Conservation (phyloP, 257 asterid species). For the Thymus mandschuricus region DNA sequence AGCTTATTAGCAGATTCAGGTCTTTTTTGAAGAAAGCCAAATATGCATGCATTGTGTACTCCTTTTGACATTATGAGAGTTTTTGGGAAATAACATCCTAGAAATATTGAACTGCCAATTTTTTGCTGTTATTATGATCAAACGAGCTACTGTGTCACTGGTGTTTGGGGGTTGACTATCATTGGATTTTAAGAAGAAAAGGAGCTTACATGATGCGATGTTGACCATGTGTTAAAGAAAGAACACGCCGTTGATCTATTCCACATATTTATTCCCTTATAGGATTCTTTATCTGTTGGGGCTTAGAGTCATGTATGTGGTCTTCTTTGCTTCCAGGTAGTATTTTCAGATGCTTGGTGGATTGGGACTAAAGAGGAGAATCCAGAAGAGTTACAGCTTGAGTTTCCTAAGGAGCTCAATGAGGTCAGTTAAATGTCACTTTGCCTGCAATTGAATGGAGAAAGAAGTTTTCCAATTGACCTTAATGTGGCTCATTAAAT, state of each 20-base stretch:
- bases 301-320: constrained; percentile 20
- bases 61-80: too few species aligned
- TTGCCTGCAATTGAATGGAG: constrained; percentile 12
- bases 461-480: constrained; percentile 25
- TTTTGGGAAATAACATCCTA: too few species aligned
- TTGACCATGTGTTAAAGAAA: constrained; percentile 21
- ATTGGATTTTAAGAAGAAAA: background rate
- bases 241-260: constrained; percentile 3
- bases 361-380: constrained; percentile 84
- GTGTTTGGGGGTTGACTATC: constrained; percentile 6
- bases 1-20: too few species aligned
- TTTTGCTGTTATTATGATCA: background rate
- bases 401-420: constrained; percentile 71
- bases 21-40: too few species aligned
- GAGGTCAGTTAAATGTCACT: constrained; percentile 49
- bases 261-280: background rate
- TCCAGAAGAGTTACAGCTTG: constrained; percentile 77
- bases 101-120: background rate
- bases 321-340: constrained; percentile 57
- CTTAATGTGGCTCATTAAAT: constrained; percentile 25
- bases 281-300: constrained; percentile 17
- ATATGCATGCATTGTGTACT: too few species aligned
- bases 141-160: constrained; percentile 1
- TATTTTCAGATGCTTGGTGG: constrained; percentile 98
- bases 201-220: constrained; percentile 11